Percentiles rank a stretch among this genome's conserved stretches.
Conservation (phyloP, 148 eudicot genomes). For the Gaultheria prostrata region DNA sequence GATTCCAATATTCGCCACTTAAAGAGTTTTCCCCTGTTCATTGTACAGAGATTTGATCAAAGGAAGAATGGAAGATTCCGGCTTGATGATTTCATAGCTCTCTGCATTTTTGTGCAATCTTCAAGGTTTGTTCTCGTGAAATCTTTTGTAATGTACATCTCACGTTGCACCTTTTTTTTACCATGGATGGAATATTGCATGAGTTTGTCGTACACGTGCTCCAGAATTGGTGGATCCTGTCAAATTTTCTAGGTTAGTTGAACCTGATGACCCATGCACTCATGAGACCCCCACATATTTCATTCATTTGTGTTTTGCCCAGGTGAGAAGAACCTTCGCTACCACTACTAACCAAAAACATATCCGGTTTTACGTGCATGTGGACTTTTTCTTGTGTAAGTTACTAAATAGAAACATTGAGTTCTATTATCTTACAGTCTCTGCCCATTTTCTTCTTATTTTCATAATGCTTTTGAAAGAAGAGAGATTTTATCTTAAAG, state of each 20-base stretch:
- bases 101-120: conserved; percentile 82
- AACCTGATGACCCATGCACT: background rate
- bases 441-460: too few relatives aligned
- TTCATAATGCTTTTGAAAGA: too few relatives aligned
- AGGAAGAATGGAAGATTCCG: conserved; percentile 69
- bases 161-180: background rate
- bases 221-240: background rate
- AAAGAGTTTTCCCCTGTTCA: conserved; percentile 11
- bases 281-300: background rate
- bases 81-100: conserved; percentile 79
- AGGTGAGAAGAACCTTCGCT: background rate
- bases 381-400: too few relatives aligned
- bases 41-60: conserved; percentile 75
- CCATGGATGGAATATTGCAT: background rate
- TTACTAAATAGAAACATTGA: too few relatives aligned
- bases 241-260: background rate
- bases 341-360: background rate
- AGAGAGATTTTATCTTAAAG: too few relatives aligned
- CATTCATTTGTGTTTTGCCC: background rate
- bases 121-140: conserved; percentile 48
- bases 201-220: background rate
- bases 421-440: too few relatives aligned
- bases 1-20: background rate
- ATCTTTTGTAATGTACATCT: background rate
- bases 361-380: too few relatives aligned